Conservation (phyloP, 2,329 filamentous ascomycete genomes). For the Aspergillus floridensis region DNA sequence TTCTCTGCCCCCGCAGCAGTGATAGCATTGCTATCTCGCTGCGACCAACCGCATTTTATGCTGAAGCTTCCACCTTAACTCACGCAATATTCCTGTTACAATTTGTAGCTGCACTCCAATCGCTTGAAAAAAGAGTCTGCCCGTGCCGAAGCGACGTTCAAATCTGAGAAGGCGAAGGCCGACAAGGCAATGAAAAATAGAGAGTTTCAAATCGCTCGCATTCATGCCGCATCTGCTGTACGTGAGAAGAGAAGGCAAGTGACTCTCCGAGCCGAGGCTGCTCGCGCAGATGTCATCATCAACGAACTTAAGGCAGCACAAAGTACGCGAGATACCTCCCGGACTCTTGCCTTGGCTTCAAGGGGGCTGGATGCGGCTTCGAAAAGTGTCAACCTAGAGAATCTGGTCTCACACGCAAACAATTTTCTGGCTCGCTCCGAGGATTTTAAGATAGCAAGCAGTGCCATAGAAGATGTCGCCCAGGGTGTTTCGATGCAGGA, state of each 20-base stretch:
- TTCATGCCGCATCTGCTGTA: constrained; percentile 47
- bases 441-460: constrained; percentile 45
- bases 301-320: constrained; percentile 50
- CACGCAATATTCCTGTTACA: not conserved
- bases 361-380: constrained; percentile 46
- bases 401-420: constrained; percentile 42
- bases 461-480: constrained; percentile 43
- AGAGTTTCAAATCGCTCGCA: constrained; percentile 50
- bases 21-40: not conserved
- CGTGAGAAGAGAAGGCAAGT: constrained; percentile 49
- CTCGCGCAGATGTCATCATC: constrained; percentile 50
- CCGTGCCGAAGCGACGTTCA: constrained; percentile 46
- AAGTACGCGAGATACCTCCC: constrained; percentile 47
- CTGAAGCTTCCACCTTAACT: not conserved
- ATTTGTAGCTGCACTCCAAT: constrained; percentile 45
- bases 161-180: constrained; percentile 49
- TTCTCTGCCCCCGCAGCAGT: not conserved
- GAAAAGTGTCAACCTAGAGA: constrained; percentile 47
- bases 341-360: constrained; percentile 45
- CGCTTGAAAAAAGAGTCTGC: constrained; percentile 48
- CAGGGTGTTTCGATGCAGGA: constrained; percentile 44
- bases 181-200: constrained; percentile 49
- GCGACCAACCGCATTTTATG: not conserved
- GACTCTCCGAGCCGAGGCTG: constrained; percentile 45
- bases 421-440: constrained; percentile 43